Percentiles rank a stretch among this genome's conserved stretches.
Conservation (phyloP, 768 basidiomycete species). For the Dentipellis sp. region DNA sequence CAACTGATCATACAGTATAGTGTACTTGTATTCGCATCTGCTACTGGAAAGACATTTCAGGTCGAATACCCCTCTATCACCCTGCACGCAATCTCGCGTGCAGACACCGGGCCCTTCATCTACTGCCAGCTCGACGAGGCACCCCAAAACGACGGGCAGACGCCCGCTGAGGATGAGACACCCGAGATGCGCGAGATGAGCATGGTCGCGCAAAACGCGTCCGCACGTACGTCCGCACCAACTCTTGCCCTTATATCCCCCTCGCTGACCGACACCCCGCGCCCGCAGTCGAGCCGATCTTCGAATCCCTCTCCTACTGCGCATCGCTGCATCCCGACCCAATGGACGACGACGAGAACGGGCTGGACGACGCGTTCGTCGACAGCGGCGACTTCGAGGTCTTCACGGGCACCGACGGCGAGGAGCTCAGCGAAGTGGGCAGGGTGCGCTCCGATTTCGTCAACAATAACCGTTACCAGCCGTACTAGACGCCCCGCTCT, state of each 20-base stretch:
- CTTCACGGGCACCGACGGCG: constrained; percentile 51
- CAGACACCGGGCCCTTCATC: constrained; percentile 55
- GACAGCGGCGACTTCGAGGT: constrained; percentile 36
- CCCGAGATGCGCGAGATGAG: constrained; percentile 70
- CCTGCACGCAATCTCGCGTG: constrained; percentile 84
- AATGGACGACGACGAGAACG: constrained; percentile 33
- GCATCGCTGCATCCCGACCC: constrained; percentile 80
- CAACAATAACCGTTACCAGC: constrained; percentile 68
- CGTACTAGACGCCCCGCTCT: constrained; percentile 59
- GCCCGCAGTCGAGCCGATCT: constrained; percentile 67
- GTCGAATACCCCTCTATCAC: constrained; percentile 87
- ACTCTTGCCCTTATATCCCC: background rate
- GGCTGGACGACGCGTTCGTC: constrained; percentile 42
- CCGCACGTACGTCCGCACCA: constrained; percentile 43
- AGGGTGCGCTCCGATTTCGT: constrained; percentile 89
- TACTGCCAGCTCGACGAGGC: constrained; percentile 92
- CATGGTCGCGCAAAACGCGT: constrained; percentile 54
- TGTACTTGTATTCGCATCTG: constrained; percentile 68
- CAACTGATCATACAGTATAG: constrained; percentile 26
- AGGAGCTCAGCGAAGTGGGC: constrained; percentile 82
- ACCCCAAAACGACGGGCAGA: constrained; percentile 14
- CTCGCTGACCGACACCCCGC: background rate
- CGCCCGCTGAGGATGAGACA: constrained; percentile 27
- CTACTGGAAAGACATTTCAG: constrained; percentile 65
- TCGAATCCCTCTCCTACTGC: constrained; percentile 78